Evolutionary conservation across 2,329 filamentous ascomycete genomes (phyloP), one percentile per base, ranked within the genome.

Genomic region (Penicillium expansum): DNA sequence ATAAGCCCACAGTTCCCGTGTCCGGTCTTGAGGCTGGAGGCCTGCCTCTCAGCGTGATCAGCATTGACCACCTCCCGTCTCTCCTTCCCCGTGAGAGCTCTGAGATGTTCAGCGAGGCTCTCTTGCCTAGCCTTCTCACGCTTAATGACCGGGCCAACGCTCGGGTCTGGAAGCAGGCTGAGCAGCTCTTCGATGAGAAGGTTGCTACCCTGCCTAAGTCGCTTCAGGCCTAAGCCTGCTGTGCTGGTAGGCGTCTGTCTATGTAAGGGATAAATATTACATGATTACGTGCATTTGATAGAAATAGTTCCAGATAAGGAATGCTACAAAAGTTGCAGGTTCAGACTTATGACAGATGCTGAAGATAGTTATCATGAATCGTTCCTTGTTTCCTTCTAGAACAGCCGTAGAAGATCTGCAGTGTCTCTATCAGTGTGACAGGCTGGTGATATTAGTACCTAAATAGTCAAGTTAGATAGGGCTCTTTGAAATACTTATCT

Each of bases 41-140:
- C 52, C 83, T 85, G 0, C 82, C 83, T 8, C 77, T 96, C 55
- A 87, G 84, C 47, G 90, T 97, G 65, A 96, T 97, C 75, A 89
- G 86, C 72, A 94, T 95, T 69, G 90, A 95, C 74, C 91, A 95
- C 71, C 81, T 95, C 51, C 91, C 91, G 4, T 89, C 86, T 52
- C 83, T 97, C 64, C 81, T 97, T 37, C 90, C 93, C 1, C 83
- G 93, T 52, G 93, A 97, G 78, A 87, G 91, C 27, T 91, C 86
- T 42, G 92, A 97, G 77, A 87, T 87, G 20, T 97, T 96, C 78
- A 91, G 87, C 73, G 79, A 83, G 50, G 88, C 89, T 47, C 79
- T 97, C 63, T 79, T 96, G 68, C 91, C 91, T 20, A 89, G 86
- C 68, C 77, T 97, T 64, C 75, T 94, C 59, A 82, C 86, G 59